phyloP scores from a whole-genome alignment of 352 stramenopile genomes.

The Phytopythium delawarense region DNA sequence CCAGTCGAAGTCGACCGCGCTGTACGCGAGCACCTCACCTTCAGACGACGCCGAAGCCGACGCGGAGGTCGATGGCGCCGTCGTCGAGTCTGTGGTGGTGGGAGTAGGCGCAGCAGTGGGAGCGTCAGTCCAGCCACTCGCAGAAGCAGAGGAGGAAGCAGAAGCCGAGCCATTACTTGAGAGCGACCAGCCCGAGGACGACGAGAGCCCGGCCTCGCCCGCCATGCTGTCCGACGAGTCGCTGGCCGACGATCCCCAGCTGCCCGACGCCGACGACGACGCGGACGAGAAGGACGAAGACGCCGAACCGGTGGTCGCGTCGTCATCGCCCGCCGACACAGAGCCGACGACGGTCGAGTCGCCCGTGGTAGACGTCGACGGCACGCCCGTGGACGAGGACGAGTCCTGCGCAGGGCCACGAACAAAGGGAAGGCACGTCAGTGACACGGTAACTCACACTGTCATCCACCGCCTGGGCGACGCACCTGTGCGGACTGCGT shows the following conservation, averaged over 20 bases:
- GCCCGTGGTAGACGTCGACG: conserved; percentile 6
- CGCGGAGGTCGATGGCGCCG: conserved; percentile 13
- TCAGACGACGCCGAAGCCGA: conserved; percentile 20
- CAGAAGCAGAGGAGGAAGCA: conserved; percentile 8
- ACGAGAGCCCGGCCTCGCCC: conserved; percentile 15
- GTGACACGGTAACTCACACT: neutral
- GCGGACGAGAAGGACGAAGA: conserved; percentile 7
- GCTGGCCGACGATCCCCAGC: conserved; percentile 15
- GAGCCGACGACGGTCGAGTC: conserved; percentile 13
- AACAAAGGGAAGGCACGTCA: neutral
- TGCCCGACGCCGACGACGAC: conserved; percentile 11
- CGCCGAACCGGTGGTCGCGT: conserved; percentile 1
- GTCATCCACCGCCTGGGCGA: neutral
- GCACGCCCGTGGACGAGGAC: conserved; percentile 7
- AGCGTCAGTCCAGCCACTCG: conserved; percentile 16
- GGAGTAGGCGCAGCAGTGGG: conserved; percentile 10
- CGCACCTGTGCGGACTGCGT: conserved; percentile 35
- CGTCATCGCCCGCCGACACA: conserved; percentile 18
- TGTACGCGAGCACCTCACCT: conserved; percentile 35
- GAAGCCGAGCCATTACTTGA: conserved; percentile 13
- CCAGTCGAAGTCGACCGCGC: conserved; percentile 63
- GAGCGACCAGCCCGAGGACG: conserved; percentile 18
- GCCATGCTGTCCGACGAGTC: conserved; percentile 12
- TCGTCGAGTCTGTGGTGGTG: conserved; percentile 10
- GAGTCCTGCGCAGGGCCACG: conserved; percentile 9